Evolutionary conservation across 495 filamentous ascomycete genomes (phyloP).

Genomic region (Usnea hakonensis): DNA sequence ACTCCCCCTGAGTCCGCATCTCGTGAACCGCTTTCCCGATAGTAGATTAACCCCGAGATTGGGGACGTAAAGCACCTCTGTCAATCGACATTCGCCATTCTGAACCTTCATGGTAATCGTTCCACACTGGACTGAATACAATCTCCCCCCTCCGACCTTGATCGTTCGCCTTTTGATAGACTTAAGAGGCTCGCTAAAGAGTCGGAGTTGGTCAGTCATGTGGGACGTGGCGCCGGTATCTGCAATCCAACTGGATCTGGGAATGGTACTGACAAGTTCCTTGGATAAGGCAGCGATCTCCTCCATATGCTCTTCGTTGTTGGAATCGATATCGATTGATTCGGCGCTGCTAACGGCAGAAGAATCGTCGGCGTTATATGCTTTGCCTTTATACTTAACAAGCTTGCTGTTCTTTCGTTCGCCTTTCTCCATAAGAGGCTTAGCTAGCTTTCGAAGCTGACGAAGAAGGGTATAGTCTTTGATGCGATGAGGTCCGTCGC

Average conservation of each 20-base stretch:
- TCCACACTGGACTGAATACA: neutral
- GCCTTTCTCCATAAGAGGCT: too few relatives aligned
- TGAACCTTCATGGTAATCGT: neutral
- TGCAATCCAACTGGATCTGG: neutral
- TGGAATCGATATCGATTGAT: too few relatives aligned
- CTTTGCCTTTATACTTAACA: too few relatives aligned
- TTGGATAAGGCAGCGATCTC: neutral
- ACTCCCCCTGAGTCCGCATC: neutral
- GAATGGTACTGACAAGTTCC: neutral
- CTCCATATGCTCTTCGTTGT: neutral
- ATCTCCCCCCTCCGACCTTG: neutral
- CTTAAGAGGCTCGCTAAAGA: conserved; percentile 2
- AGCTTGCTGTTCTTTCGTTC: too few relatives aligned
- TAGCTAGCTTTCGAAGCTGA: too few relatives aligned
- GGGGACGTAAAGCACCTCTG: neutral
- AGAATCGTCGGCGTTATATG: too few relatives aligned
- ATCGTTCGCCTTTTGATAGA: neutral
- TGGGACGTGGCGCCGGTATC: neutral
- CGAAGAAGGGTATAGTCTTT: too few relatives aligned
- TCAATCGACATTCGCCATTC: neutral
- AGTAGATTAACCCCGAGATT: conserved; percentile 1
- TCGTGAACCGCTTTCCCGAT: neutral
- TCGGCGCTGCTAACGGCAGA: too few relatives aligned
- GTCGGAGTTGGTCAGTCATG: conserved; percentile 3
- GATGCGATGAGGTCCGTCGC: too few relatives aligned